These are phyloP conservation scores for Polytrichum commune DNA, from an alignment of 225 moss, liverwort and hornwort species.

Conservation along the genomic window DNA sequence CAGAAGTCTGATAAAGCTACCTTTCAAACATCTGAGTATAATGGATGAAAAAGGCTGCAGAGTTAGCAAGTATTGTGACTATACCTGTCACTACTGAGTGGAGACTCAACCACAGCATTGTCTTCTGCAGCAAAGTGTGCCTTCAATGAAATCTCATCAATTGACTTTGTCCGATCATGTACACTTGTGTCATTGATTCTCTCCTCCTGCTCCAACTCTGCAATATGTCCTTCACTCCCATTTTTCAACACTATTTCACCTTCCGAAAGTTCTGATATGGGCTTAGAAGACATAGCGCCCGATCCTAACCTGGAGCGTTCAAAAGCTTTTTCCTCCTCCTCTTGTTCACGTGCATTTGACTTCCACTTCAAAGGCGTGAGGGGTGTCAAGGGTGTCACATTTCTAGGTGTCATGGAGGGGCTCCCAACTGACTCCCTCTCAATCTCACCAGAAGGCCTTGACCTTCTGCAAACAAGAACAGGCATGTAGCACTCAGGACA, in stretches of 20 bases:
- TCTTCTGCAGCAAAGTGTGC: slow-evolving; percentile 10
- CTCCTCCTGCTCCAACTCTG: slow-evolving; percentile 20
- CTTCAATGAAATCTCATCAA: slow-evolving; percentile 25
- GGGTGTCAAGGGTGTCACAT: slow-evolving; percentile 46
- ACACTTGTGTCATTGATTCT: slow-evolving; percentile 7
- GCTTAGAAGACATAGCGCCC: slow-evolving; percentile 9
- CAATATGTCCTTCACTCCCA: slow-evolving; percentile 19
- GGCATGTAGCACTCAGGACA: slow-evolving; percentile 12
- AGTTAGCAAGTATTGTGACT: not conserved
- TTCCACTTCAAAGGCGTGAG: slow-evolving; percentile 55
- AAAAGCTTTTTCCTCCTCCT: slow-evolving; percentile 41
- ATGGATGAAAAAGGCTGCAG: too few species aligned
- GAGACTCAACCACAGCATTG: slow-evolving; percentile 12
- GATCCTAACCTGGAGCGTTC: slow-evolving; percentile 23
- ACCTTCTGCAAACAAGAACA: slow-evolving; percentile 29
- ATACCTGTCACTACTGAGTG: slow-evolving; percentile 36
- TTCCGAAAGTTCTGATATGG: slow-evolving; percentile 14
- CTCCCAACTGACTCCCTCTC: slow-evolving; percentile 32
- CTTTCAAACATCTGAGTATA: too few species aligned
- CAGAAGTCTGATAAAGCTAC: too few species aligned
- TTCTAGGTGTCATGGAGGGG: slow-evolving; percentile 42
- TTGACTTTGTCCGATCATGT: slow-evolving; percentile 21
- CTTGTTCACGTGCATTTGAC: slow-evolving; percentile 36
- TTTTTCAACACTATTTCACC: slow-evolving; percentile 11
- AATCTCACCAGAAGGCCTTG: slow-evolving; percentile 49